phyloP scores from a whole-genome alignment of 139 green algal species.

The Edaphochlamys debaryana region DNA sequence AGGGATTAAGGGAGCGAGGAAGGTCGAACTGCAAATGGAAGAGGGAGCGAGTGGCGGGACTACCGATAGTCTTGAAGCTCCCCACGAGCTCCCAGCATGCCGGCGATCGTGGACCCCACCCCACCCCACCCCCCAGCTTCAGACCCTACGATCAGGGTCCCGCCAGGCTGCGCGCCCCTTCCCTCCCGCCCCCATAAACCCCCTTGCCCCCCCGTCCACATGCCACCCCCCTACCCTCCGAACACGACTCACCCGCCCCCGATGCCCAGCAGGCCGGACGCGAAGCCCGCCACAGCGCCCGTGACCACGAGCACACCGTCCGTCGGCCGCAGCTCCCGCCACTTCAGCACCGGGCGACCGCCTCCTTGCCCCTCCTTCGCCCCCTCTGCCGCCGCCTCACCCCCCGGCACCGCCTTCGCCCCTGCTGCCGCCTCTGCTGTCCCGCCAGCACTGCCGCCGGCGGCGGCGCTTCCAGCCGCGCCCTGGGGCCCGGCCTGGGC shows the following conservation, averaged over 20 bases:
- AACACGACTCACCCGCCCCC: conserved; percentile 61
- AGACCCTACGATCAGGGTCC: no score
- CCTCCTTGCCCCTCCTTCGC: background rate
- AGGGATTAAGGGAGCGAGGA: background rate
- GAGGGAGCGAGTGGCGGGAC: no score
- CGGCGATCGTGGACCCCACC: no score
- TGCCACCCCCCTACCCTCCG: no score
- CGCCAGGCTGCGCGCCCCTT: no score
- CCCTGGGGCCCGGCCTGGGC: no score
- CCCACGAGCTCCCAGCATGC: no score
- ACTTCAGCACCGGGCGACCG: background rate
- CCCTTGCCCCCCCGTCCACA: no score
- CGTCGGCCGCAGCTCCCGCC: conserved; percentile 22
- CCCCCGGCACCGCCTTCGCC: background rate
- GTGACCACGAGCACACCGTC: conserved; percentile 53
- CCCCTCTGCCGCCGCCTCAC: conserved; percentile 2
- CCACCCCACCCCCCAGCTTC: no score
- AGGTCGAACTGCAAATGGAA: no score
- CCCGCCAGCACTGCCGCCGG: background rate
- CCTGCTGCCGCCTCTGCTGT: background rate
- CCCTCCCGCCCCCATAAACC: no score
- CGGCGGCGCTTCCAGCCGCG: background rate
- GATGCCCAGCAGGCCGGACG: conserved; percentile 78
- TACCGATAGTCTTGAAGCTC: no score
- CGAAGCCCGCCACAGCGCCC: conserved; percentile 70